Evolutionary conservation across 495 filamentous ascomycete genomes (phyloP).

Genomic region (Lasiosphaeris hirsuta): DNA sequence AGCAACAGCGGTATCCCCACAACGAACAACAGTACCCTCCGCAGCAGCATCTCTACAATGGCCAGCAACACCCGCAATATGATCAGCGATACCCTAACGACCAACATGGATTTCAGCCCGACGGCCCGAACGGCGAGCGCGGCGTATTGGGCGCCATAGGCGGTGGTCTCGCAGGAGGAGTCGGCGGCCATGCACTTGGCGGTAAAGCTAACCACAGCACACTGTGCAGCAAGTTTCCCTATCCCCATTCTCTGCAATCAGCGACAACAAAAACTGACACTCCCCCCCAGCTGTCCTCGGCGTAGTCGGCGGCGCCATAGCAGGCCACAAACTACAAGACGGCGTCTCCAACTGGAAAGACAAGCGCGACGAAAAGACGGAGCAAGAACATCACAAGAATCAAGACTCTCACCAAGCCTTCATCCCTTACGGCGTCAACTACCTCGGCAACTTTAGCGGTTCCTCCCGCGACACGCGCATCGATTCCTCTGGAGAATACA

Average conservation of each 20-base stretch:
- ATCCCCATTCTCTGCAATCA: background rate
- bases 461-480: conserved; percentile 33
- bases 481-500: conserved; percentile 30
- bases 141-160: conserved; percentile 33
- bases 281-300: conserved; percentile 23
- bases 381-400: conserved; percentile 15
- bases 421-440: conserved; percentile 10
- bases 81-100: conserved; percentile 10
- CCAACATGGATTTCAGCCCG: conserved; percentile 18
- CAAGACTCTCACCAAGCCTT: conserved; percentile 4
- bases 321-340: conserved; percentile 38
- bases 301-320: conserved; percentile 33
- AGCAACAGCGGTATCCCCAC: conserved; percentile 13
- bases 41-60: conserved; percentile 6
- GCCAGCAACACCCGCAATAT: conserved; percentile 4
- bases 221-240: conserved; percentile 16
- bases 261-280: background rate
- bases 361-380: conserved; percentile 34
- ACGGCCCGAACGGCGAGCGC: conserved; percentile 30
- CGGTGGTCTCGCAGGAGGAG: conserved; percentile 32
- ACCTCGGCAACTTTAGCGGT: conserved; percentile 31
- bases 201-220: conserved; percentile 32
- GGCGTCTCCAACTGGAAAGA: conserved; percentile 36
- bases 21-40: conserved; percentile 17
- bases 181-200: conserved; percentile 36